Evolutionary conservation across 2,329 filamentous ascomycete species (phyloP).

Genomic region (Drechslerella dactyloides): DNA sequence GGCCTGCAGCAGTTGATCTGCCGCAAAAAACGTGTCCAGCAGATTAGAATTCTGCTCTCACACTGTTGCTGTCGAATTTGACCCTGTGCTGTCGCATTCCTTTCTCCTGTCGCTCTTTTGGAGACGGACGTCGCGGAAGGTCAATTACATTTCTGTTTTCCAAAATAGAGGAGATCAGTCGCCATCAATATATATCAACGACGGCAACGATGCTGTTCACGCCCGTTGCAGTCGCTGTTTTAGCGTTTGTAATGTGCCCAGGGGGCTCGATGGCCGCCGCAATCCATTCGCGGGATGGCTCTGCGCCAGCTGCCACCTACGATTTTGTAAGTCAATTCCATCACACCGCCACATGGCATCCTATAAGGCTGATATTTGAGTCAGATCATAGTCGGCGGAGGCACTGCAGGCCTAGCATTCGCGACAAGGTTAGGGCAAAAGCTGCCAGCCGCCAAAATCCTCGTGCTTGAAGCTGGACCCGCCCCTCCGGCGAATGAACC

Average conservation of each 20-base stretch:
- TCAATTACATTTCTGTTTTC: not conserved
- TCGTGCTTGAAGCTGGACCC: conserved; percentile 41
- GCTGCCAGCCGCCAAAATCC: conserved; percentile 31
- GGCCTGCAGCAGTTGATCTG: conserved; percentile 32
- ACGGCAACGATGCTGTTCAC: conserved; percentile 27
- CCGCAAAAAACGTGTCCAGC: conserved; percentile 38
- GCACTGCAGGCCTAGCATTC: conserved; percentile 44
- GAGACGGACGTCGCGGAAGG: not conserved
- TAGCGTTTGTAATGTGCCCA: conserved; percentile 33
- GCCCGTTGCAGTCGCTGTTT: conserved; percentile 21
- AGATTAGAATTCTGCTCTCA: conserved; percentile 10
- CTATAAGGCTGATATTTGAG: not conserved
- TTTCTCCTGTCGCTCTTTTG: conserved; percentile 12
- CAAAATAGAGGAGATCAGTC: not conserved
- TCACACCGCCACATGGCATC: not conserved
- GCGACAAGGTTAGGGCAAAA: conserved; percentile 46
- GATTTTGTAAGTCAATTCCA: conserved; percentile 40
- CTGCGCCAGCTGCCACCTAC: conserved; percentile 16
- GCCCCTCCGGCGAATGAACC: conserved; percentile 32
- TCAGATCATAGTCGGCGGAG: conserved; percentile 46
- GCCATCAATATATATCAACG: not conserved
- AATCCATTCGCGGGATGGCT: conserved; percentile 26
- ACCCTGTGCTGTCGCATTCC: not conserved
- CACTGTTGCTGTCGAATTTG: conserved; percentile 6
- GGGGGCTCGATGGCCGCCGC: conserved; percentile 24